Percentiles rank a stretch among this genome's conserved stretches.
Conservation (phyloP, 1,284 basidiomycete species). For the Moniliophthora roreri region DNA sequence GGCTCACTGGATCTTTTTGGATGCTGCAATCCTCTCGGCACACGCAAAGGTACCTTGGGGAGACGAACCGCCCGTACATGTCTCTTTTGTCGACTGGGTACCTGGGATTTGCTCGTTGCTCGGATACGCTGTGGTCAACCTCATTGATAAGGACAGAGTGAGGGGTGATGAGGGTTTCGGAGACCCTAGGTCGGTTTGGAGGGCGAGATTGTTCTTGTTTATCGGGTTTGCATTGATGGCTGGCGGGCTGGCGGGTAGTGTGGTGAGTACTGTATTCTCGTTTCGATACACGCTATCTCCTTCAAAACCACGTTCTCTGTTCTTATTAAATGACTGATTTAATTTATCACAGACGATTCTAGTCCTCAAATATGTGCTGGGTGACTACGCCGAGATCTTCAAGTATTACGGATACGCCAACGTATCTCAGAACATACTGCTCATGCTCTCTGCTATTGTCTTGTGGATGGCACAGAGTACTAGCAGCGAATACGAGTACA, state of each 20-base stretch:
- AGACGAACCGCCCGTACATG: constrained; percentile 79
- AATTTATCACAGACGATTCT: constrained; percentile 68
- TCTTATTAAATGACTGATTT: constrained; percentile 1
- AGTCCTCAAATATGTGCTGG: constrained; percentile 89
- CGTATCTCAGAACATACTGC: constrained; percentile 86
- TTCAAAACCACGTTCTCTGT: background rate
- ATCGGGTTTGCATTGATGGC: constrained; percentile 97
- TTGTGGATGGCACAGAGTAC: constrained; percentile 87
- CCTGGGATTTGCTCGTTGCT: constrained; percentile 93
- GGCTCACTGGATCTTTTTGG: constrained; percentile 95
- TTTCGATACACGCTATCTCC: too few relatives aligned
- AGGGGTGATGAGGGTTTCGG: constrained; percentile 80
- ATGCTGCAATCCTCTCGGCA: constrained; percentile 87
- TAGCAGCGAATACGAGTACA: constrained; percentile 86
- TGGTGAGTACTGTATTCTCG: constrained; percentile 54
- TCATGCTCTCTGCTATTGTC: constrained; percentile 89
- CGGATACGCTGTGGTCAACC: constrained; percentile 90
- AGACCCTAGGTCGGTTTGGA: constrained; percentile 84
- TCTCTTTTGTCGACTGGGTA: constrained; percentile 93
- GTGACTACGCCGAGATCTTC: constrained; percentile 73
- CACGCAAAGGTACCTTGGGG: constrained; percentile 75
- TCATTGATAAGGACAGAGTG: constrained; percentile 94
- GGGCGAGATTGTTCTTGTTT: constrained; percentile 88
- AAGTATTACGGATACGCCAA: constrained; percentile 94
- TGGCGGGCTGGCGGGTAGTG: constrained; percentile 90